Evolutionary conservation across 169 alveolate species (phyloP).

Genomic region (Eimeria tenella): DNA sequence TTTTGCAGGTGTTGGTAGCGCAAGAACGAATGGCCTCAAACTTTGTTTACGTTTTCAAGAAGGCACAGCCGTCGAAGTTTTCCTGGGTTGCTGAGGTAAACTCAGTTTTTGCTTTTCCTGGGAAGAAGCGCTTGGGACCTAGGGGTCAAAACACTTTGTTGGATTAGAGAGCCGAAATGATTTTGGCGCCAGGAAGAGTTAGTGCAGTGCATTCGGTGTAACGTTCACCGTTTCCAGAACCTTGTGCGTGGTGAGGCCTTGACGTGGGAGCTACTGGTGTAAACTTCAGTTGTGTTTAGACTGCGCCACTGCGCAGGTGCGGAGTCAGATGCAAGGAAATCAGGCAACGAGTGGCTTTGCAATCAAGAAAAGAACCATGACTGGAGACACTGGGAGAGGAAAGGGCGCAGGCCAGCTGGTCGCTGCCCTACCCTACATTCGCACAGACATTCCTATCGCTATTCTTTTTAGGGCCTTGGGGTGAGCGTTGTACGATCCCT

Average conservation of each 20-base stretch:
- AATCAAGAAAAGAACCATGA: constrained; percentile 89
- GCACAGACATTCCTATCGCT: constrained; percentile 97
- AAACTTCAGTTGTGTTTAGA: no score
- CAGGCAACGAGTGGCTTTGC: constrained; percentile 96
- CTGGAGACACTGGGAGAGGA: constrained; percentile 75
- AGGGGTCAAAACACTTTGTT: no score
- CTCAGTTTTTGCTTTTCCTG: not conserved
- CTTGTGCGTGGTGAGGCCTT: no score
- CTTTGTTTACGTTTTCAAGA: constrained; percentile 98
- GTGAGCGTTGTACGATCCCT: constrained; percentile 4
- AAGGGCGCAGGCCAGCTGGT: constrained; percentile 94
- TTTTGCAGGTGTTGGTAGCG: constrained; percentile 93
- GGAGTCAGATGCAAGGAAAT: constrained; percentile 96
- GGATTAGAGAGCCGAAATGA: no score
- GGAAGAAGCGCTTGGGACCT: not conserved
- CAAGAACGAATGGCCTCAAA: constrained; percentile 99
- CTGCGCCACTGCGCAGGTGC: constrained; percentile 74
- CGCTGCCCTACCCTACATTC: constrained; percentile 97
- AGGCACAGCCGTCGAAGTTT: constrained; percentile 97
- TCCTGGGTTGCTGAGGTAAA: constrained; percentile 98
- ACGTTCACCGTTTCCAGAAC: no score
- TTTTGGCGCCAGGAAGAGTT: no score
- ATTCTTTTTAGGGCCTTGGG: constrained; percentile 99
- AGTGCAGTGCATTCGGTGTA: no score
- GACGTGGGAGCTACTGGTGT: no score